Base-by-base conservation (phyloP, 2,329 filamentous ascomycete species). In the Daldinia sp. region DNA sequence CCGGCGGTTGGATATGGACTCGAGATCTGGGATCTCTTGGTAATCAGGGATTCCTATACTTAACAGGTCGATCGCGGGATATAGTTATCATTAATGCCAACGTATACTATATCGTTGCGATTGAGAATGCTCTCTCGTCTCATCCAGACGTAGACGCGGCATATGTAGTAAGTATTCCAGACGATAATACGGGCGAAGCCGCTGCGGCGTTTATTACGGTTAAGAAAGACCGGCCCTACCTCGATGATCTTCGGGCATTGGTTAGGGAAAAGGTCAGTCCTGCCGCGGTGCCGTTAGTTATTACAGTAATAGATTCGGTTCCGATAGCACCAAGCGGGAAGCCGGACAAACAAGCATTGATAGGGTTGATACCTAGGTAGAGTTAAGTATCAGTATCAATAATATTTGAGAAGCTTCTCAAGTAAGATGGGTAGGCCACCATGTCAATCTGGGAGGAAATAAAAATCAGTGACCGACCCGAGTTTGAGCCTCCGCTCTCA, bases 271-370 rank as follows among this genome's bases (percentile, higher is more conserved):
- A 55, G 13, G 44, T 65, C 12, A 60, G 57, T 26, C 57, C 58
- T 15, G 44, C 51, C 2, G 63, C 63, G 9, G 53, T 62, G 2
- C 63, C 63, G 39, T 33, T n/a, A 1, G 42, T 4, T 23, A 44
- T 60, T 30, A 44, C 23, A 9, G n/a, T 60, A 9, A 33, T 66
- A 44, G 53, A 53, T 18, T 61, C 53, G 18, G 58, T 62, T 6
- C 58, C 63, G 13, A 58, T 66, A 61, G 57, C 58, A 5, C 44
- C 58, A n/a, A 66, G 58, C 35, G 63, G 57, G 35, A 66, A 65
- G 51, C 63, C 63, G 18, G 58, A 62, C 26, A 66, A 65, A 42
- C 48, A 56, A 26, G 63, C 63, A 4, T 23, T 65, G 28, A 6
- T 51, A 12, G 23, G 54, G 13, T 30, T n/a, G 30, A 56, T 20